phyloP scores from a whole-genome alignment of 352 stramenopile genomes.

The Globisporangium iwayamae region DNA sequence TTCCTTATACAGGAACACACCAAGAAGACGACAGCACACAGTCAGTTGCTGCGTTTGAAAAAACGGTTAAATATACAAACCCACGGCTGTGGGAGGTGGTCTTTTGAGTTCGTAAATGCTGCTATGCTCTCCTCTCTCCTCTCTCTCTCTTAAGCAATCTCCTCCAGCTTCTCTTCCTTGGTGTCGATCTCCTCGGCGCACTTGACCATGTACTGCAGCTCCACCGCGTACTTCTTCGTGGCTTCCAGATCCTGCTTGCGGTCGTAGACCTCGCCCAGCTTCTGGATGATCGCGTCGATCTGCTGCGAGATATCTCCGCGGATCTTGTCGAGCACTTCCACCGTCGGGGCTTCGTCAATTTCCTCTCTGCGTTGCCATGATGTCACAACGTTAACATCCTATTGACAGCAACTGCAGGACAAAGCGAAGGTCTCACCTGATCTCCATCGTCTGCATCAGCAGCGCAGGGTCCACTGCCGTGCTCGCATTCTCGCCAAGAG shows the following conservation, averaged over 20 bases:
- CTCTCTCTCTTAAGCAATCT: background rate
- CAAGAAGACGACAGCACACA: too few relatives aligned
- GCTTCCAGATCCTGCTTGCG: slow-evolving; percentile 67
- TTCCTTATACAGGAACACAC: too few relatives aligned
- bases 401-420: background rate
- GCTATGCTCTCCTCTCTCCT: too few relatives aligned
- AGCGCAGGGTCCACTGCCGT: slow-evolving; percentile 71
- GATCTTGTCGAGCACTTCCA: slow-evolving; percentile 54
- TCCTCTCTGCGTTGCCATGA: slow-evolving; percentile 45
- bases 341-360: slow-evolving; percentile 51
- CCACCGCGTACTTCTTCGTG: slow-evolving; percentile 64
- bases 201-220: slow-evolving; percentile 88
- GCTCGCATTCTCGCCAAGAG: slow-evolving; percentile 67
- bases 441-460: slow-evolving; percentile 86
- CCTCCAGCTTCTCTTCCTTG: slow-evolving; percentile 73
- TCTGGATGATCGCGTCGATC: slow-evolving; percentile 70
- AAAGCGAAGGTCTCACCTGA: slow-evolving; percentile 34
- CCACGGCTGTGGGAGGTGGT: too few relatives aligned
- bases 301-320: slow-evolving; percentile 57
- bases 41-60: too few relatives aligned
- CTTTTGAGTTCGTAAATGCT: too few relatives aligned
- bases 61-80: too few relatives aligned
- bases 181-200: slow-evolving; percentile 77
- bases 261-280: slow-evolving; percentile 77
- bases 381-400: background rate